Evolutionary conservation across 2,329 filamentous ascomycete genomes (phyloP).

Genomic region (Colletotrichum sp.): DNA sequence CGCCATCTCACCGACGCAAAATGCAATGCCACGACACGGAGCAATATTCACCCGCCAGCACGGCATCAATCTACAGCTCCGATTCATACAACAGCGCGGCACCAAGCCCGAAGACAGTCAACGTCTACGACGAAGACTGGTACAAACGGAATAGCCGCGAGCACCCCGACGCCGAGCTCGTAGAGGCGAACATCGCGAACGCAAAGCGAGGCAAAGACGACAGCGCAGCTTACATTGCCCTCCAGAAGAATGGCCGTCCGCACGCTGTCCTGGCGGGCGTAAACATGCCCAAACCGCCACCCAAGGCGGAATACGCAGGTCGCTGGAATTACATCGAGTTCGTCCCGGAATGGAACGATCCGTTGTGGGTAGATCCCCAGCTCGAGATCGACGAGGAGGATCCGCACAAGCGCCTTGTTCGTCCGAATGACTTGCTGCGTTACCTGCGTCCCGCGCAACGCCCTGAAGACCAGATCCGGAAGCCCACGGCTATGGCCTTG

Average conservation of each 20-base stretch:
- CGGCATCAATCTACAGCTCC: background rate
- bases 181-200: background rate
- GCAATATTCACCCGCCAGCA: background rate
- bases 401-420: background rate
- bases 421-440: background rate
- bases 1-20: background rate
- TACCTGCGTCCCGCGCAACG: constrained; percentile 16
- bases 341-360: constrained; percentile 30
- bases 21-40: background rate
- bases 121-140: background rate
- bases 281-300: background rate
- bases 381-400: background rate
- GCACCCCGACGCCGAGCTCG: background rate
- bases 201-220: background rate
- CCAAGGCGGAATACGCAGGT: background rate
- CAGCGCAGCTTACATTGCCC: background rate
- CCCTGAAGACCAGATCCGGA: constrained; percentile 21
- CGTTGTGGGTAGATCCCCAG: constrained; percentile 24
- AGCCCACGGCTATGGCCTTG: constrained; percentile 29
- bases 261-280: background rate
- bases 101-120: background rate
- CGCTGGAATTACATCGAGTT: constrained; percentile 11
- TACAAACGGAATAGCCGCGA: background rate
- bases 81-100: background rate
- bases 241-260: background rate